Percentiles rank a stretch among this genome's conserved stretches.
Conservation (phyloP, 371 early-diverging fungal species). For the Syncephalis plumigaleata region DNA sequence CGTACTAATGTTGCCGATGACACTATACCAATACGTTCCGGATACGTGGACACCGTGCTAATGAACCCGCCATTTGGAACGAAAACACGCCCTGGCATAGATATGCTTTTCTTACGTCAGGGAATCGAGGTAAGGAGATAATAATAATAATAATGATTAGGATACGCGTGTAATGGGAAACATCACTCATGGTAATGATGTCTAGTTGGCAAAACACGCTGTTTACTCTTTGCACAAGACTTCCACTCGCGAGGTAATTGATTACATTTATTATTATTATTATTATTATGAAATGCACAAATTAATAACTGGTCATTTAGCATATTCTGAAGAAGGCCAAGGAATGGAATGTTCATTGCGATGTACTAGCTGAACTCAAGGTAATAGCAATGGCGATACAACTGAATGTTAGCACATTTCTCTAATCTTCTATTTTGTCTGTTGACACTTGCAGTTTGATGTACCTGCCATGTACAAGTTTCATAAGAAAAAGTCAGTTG, state of each 20-base stretch:
- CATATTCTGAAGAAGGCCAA: slow-evolving; percentile 56
- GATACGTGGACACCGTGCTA: slow-evolving; percentile 52
- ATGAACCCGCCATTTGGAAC: slow-evolving; percentile 84
- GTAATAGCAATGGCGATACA: slow-evolving; percentile 10
- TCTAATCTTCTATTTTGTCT: too few species aligned
- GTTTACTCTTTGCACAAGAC: slow-evolving; percentile 75
- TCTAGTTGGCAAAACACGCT: slow-evolving; percentile 22
- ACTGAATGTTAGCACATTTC: not conserved
- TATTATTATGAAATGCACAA: not conserved
- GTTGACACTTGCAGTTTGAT: slow-evolving; percentile 36
- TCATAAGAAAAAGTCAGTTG: slow-evolving; percentile 60
- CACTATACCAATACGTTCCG: slow-evolving; percentile 21
- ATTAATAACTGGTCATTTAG: slow-evolving; percentile 5
- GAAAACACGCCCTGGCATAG: slow-evolving; percentile 56
- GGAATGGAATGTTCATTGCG: slow-evolving; percentile 54
- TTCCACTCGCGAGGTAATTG: slow-evolving; percentile 45
- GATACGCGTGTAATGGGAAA: not conserved
- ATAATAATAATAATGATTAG: too few species aligned
- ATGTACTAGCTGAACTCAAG: slow-evolving; percentile 56
- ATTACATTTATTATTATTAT: not conserved
- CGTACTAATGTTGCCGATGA: slow-evolving; percentile 20
- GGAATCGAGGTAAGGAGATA: slow-evolving; percentile 33
- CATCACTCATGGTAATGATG: not conserved
- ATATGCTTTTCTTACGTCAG: slow-evolving; percentile 54
- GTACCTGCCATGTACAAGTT: slow-evolving; percentile 74